These are phyloP conservation scores for Zygoascus hellenicus DNA, from an alignment of 1,139 yeast genomes.

Conservation along the genomic window DNA sequence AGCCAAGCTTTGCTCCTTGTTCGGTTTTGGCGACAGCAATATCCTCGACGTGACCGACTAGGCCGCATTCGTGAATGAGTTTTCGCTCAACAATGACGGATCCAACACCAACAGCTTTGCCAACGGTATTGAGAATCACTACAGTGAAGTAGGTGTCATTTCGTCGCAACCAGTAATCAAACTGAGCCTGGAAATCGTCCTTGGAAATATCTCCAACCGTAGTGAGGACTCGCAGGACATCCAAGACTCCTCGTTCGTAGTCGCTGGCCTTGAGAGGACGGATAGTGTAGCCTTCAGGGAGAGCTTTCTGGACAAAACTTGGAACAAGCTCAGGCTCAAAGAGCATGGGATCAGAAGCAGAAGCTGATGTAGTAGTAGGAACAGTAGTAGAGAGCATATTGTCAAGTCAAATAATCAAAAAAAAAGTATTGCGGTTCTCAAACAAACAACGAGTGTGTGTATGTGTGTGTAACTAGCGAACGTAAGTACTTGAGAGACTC, in stretches of 20 bases:
- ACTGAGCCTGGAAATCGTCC: constrained; percentile 39
- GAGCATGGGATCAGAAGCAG: constrained; percentile 16
- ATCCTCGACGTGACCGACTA: constrained; percentile 93
- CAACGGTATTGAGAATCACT: constrained; percentile 42
- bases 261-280: constrained; percentile 46
- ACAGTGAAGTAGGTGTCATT: constrained; percentile 47
- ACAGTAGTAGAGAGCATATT: background rate
- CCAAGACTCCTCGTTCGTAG: constrained; percentile 44
- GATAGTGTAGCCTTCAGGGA: constrained; percentile 51
- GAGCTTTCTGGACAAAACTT: constrained; percentile 23
- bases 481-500: too few relatives aligned
- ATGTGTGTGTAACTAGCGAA: too few relatives aligned
- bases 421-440: too few relatives aligned
- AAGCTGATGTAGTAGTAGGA: background rate
- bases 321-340: constrained; percentile 30
- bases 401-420: too few relatives aligned
- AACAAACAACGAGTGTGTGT: too few relatives aligned
- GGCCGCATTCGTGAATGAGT: constrained; percentile 64
- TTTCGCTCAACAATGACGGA: constrained; percentile 48
- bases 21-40: constrained; percentile 71
- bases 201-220: constrained; percentile 51
- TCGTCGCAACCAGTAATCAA: constrained; percentile 44
- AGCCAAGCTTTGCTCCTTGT: constrained; percentile 82
- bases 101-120: constrained; percentile 38
- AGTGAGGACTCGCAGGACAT: constrained; percentile 49